Evolutionary conservation across 2,329 filamentous ascomycete species (phyloP), one percentile per base, ranked within the genome.

Genomic region (Pseudogymnoascus sp.): DNA sequence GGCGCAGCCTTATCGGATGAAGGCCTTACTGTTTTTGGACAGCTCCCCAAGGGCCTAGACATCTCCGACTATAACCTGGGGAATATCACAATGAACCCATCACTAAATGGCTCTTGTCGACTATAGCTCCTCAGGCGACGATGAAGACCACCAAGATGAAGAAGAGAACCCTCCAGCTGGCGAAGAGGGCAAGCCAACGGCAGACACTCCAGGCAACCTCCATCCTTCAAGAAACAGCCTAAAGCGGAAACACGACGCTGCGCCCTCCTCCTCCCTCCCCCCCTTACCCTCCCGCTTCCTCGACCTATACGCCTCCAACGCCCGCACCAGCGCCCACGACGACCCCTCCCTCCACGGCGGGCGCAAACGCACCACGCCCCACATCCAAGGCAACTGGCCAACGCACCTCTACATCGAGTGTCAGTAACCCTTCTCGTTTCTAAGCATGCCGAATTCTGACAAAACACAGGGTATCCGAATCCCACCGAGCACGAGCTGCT

Each of bases 351-450:
- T 97, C 63, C 94, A 99, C 74, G 89, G 88, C 33, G 94, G 94
- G 61, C 86, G 93, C 51, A 91, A 87, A 71, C 84, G 94, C 42
- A 83, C 88, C 63, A 89, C 86, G 58, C 92, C 93, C 25, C 94
- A 99, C 75, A 80, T 93, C 27, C 84, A 86, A 63, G 94, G 94
- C 64, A 91, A 92, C 74, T 99, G 94, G 94, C 91, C 93, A 1
- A 91, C 87, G 35, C 93, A 97, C 75, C 73, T 97, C 51, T 97
- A 96, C 74, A 80, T 96, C 62, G 93, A 97, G 78, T 99, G 94
- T 21, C 21, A 21, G 21, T 95, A 80, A 76, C 86, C 78, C 62
- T 9, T 31, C 48, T 59, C 15, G 25, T 2, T 60, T 15, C n/a
- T 62, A 13, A 62, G 12, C 36, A 38, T 62, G 4, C 61, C 27